Conservation (phyloP, 345 rosid genomes). For the Barbarea vulgaris region DNA sequence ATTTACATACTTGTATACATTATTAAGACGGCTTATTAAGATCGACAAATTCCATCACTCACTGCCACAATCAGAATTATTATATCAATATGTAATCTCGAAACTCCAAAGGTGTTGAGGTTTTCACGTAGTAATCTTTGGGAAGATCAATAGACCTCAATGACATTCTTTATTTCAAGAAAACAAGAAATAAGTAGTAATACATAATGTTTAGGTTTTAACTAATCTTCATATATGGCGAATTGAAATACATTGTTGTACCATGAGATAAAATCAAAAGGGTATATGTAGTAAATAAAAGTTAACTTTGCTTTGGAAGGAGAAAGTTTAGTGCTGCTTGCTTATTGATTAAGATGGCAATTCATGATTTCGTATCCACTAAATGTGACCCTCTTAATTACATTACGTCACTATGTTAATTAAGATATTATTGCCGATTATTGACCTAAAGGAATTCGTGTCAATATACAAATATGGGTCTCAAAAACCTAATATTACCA, state of each 20-base stretch:
- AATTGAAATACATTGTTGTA: not conserved
- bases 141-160: not conserved
- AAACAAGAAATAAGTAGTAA: not conserved
- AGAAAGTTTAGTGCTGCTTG: constrained; percentile 17
- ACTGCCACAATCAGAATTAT: not conserved
- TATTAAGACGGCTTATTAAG: not conserved
- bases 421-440: not conserved
- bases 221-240: not conserved
- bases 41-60: constrained; percentile 12
- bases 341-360: constrained; percentile 22
- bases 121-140: constrained; percentile 1
- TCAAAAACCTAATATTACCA: not conserved
- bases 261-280: not conserved
- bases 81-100: not conserved
- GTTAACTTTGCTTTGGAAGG: constrained; percentile 5
- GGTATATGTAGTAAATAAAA: not conserved
- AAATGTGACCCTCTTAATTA: not conserved
- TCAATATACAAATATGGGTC: not conserved
- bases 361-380: not conserved
- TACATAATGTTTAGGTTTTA: not conserved
- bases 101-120: constrained; percentile 7
- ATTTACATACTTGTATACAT: not conserved
- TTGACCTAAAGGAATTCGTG: not conserved
- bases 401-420: not conserved
- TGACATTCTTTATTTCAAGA: not conserved